Evolutionary conservation across 2,329 filamentous ascomycete species (phyloP), one percentile per base, ranked within the genome.

Genomic region (Nannizziopsis arthrosporioides): DNA sequence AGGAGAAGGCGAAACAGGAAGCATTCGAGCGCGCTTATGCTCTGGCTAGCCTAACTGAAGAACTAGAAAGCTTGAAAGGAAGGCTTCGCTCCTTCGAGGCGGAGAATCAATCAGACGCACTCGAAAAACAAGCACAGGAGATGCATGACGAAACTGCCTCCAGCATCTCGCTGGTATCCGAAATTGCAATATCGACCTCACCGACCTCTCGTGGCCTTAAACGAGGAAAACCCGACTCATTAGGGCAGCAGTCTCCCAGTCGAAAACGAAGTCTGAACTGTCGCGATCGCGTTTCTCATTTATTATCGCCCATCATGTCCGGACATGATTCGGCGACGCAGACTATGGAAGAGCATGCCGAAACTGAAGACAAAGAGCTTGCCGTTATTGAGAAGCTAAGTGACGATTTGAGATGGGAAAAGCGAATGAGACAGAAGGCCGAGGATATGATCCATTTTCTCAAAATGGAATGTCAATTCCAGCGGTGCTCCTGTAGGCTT

Each of bases 391-490:
- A 63, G 2, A 58, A 63, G 2, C 53, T 72, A 9, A 68, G 72
- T 49, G 68, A 74, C 38, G 71, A 78, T 48, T 65, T 81, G 3
- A 59, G 64, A 19, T 61, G 62, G 27, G 77, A 81, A 59, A 70
- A 67, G 54, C 67, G 67, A 39, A 62, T 72, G 47, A 68, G 75
- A 51, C 61, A 65, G 47, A 68, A 73, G 22, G 76, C 76, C 0
- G 72, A 80, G 53, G 76, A 78, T 27, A 70, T 78, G 63, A 67
- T 80, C 2, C 60, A 72, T 30, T 72, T 71, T 51, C 56, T 73
- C 61, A 68, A 68, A 40, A 67, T 73, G 57, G 69, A 73, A 53
- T 74, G 71, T 48, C 68, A 72, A 53, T 72, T 73, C 51, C 63
- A 68, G 49, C 61, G 64, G 45, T 74, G 71, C 56, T 66, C 68